phyloP scores from a whole-genome alignment of 2,329 filamentous ascomycete species.

The Talaromyces sp. region DNA sequence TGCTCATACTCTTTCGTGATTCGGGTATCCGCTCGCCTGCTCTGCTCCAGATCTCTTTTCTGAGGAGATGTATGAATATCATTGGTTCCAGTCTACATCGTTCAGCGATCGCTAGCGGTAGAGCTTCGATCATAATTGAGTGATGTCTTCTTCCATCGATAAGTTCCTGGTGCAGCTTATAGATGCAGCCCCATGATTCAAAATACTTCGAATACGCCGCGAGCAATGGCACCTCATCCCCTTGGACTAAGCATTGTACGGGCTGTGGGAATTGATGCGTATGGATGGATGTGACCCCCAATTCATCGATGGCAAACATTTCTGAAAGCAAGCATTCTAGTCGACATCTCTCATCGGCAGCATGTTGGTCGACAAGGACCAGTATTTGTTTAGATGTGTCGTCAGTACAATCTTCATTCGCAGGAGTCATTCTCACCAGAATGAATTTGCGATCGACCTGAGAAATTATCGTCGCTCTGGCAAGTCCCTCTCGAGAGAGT shows the following conservation, averaged over 20 bases:
- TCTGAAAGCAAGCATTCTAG: slow-evolving; percentile 69
- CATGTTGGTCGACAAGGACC: slow-evolving; percentile 86
- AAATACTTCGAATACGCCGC: slow-evolving; percentile 56
- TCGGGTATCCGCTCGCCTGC: slow-evolving; percentile 40
- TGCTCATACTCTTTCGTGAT: not conserved
- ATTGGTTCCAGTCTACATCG: slow-evolving; percentile 70
- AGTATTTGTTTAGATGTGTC: slow-evolving; percentile 43
- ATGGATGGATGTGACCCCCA: slow-evolving; percentile 23
- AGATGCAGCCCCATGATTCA: slow-evolving; percentile 69
- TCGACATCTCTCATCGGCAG: slow-evolving; percentile 82
- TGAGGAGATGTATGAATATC: slow-evolving; percentile 69
- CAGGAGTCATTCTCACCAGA: slow-evolving; percentile 56
- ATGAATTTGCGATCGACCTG: slow-evolving; percentile 94
- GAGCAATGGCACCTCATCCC: slow-evolving; percentile 60
- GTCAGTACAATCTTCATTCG: not conserved
- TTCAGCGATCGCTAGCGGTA: slow-evolving; percentile 72
- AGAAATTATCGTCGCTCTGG: slow-evolving; percentile 62
- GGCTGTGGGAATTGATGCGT: slow-evolving; percentile 45
- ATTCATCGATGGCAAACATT: slow-evolving; percentile 38
- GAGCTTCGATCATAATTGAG: slow-evolving; percentile 49
- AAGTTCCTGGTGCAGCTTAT: slow-evolving; percentile 42
- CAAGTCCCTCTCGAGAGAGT: slow-evolving; percentile 62
- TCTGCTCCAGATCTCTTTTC: slow-evolving; percentile 68
- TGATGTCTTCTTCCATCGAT: slow-evolving; percentile 5
- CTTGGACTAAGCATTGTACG: slow-evolving; percentile 63